These are phyloP conservation scores for Fraxinus dipetala DNA, from an alignment of 305 asterid genomes.

Conservation along the genomic window DNA sequence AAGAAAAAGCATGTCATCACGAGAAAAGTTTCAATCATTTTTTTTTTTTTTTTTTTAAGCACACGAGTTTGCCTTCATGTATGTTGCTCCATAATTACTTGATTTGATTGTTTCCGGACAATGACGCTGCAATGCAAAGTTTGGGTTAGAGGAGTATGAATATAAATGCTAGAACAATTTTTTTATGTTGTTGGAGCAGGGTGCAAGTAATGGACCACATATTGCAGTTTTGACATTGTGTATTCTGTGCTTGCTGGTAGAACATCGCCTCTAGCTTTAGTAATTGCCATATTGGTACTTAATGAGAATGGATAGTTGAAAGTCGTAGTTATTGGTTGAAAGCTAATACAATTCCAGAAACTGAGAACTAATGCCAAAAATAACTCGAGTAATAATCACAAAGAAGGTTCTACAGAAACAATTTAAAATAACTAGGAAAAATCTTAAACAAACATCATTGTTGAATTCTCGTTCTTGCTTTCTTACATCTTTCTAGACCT, in stretches of 20 bases:
- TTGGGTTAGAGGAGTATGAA: background rate
- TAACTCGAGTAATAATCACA: background rate
- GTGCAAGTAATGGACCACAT: background rate
- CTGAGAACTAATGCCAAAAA: background rate
- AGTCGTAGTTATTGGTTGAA: background rate
- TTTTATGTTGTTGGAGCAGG: background rate
- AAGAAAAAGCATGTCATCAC: background rate
- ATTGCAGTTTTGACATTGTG: background rate
- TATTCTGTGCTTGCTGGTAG: background rate
- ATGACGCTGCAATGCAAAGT: background rate
- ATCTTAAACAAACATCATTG: background rate
- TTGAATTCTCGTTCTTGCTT: background rate
- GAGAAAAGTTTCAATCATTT: background rate
- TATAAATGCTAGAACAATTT: background rate
- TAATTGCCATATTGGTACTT: background rate
- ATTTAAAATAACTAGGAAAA: background rate
- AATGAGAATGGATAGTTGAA: background rate
- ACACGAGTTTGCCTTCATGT: background rate
- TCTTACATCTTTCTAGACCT: background rate
- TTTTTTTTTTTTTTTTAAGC: background rate
- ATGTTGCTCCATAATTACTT: background rate
- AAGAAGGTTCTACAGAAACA: background rate
- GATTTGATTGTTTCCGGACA: background rate
- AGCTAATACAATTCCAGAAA: background rate
- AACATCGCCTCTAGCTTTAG: background rate